Conservation (phyloP, 1,284 basidiomycete species). For the Trametes sp. region DNA sequence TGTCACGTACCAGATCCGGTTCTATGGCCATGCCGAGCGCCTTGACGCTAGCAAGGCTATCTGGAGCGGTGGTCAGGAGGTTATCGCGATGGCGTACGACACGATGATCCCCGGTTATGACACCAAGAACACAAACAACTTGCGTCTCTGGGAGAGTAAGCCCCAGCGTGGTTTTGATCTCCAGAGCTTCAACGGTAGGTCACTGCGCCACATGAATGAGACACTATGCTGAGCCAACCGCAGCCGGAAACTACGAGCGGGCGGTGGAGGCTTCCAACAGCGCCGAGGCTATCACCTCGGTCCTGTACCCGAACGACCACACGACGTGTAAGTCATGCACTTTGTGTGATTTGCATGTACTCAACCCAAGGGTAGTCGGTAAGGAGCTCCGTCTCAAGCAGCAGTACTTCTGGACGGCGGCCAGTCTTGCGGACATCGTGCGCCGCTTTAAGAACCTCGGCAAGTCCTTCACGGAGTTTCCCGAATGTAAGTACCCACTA, state of each 20-base stretch:
- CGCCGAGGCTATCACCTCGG: slow-evolving; percentile 90
- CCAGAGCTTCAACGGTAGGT: slow-evolving; percentile 86
- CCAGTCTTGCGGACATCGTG: slow-evolving; percentile 86
- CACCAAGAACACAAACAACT: slow-evolving; percentile 80
- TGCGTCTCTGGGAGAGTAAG: slow-evolving; percentile 85
- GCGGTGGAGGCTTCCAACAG: slow-evolving; percentile 87
- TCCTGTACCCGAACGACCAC: slow-evolving; percentile 88
- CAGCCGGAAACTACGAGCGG: slow-evolving; percentile 89
- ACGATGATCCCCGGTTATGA: slow-evolving; percentile 90
- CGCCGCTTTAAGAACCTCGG: slow-evolving; percentile 83
- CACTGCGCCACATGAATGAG: slow-evolving; percentile 1
- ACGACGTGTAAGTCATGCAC: slow-evolving; percentile 60
- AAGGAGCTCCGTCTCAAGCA: slow-evolving; percentile 94
- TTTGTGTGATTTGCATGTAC: neutral
- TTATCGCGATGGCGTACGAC: slow-evolving; percentile 90
- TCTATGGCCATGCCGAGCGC: slow-evolving; percentile 85
- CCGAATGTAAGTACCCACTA: slow-evolving; percentile 67
- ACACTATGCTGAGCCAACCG: slow-evolving; percentile 6
- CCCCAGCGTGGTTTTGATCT: slow-evolving; percentile 93
- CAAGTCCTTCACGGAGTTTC: slow-evolving; percentile 77
- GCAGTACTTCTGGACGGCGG: slow-evolving; percentile 93
- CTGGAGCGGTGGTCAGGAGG: slow-evolving; percentile 93
- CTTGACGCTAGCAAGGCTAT: slow-evolving; percentile 68
- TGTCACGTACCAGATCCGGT: slow-evolving; percentile 82
- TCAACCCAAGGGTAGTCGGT: slow-evolving; percentile 59